Conservation (phyloP, 2,329 filamentous ascomycete species). For the Botryosphaeria dothidea region DNA sequence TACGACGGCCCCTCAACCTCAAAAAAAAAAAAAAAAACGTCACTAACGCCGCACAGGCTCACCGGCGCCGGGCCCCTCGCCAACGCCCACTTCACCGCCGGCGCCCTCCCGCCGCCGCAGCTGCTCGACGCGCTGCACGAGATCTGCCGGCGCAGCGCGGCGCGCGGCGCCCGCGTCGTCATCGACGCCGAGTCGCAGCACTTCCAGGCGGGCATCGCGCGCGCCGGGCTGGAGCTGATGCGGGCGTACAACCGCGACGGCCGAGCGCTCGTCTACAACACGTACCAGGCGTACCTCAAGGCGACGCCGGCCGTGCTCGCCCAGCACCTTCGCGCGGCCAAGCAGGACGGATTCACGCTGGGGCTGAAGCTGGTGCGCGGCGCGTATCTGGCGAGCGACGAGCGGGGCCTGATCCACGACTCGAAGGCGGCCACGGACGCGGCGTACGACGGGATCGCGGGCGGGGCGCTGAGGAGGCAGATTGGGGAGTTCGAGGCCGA, state of each 20-base stretch:
- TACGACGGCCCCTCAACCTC: not conserved
- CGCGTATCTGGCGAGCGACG: slow-evolving; percentile 56
- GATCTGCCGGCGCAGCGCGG: slow-evolving; percentile 41
- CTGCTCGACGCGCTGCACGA: slow-evolving; percentile 44
- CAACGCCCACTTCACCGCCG: slow-evolving; percentile 40
- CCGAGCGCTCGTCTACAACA: slow-evolving; percentile 68
- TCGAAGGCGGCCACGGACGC: slow-evolving; percentile 56
- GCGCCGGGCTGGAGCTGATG: slow-evolving; percentile 55
- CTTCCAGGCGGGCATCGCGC: slow-evolving; percentile 53
- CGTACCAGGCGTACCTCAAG: slow-evolving; percentile 61
- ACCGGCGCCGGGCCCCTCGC: slow-evolving; percentile 47
- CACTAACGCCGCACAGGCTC: slow-evolving; percentile 32
- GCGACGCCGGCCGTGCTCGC: slow-evolving; percentile 44
- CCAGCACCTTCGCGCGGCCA: slow-evolving; percentile 48
- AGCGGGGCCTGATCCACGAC: slow-evolving; percentile 52
- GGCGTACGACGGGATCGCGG: slow-evolving; percentile 69
- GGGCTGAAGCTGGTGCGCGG: slow-evolving; percentile 60
- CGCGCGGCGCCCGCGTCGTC: slow-evolving; percentile 46
- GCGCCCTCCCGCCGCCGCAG: slow-evolving; percentile 37
- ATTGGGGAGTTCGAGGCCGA: slow-evolving; percentile 40
- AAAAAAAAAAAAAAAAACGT: not conserved
- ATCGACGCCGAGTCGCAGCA: slow-evolving; percentile 58
- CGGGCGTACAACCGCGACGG: slow-evolving; percentile 51
- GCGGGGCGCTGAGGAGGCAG: slow-evolving; percentile 59
- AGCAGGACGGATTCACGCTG: slow-evolving; percentile 51